A percentile compares a stretch with the other conserved stretches of the same genome.
phyloP scores from a whole-genome alignment of 202 grass and related monocot species.

The Panicum virgatum region DNA sequence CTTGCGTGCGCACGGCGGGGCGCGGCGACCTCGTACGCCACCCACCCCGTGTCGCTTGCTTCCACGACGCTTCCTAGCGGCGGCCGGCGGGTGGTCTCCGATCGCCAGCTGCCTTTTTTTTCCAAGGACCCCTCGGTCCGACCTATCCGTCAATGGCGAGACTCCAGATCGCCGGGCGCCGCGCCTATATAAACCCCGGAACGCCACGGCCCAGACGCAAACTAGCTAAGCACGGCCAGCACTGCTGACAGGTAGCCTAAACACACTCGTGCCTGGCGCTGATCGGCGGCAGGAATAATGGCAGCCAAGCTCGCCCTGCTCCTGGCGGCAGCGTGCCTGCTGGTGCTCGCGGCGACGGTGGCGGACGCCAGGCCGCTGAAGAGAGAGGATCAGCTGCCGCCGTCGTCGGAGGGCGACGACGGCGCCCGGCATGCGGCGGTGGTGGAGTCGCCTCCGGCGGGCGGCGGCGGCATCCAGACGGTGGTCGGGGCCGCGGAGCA shows the following conservation, averaged over 20 bases:
- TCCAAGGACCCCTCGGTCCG: not conserved
- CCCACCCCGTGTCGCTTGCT: constrained; percentile 28
- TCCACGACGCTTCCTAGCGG: constrained; percentile 40
- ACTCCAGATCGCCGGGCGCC: not conserved
- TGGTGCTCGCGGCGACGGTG: not conserved
- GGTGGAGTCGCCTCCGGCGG: constrained; percentile 26
- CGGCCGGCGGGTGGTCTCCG: not conserved
- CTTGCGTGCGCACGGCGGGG: too few relatives aligned
- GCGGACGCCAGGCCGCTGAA: constrained; percentile 33
- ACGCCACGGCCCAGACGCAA: not conserved
- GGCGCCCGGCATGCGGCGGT: not conserved
- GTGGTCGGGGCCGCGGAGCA: not conserved
- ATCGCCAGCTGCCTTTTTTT: not conserved
- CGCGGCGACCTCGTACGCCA: not conserved
- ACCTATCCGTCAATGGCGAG: constrained; percentile 7
- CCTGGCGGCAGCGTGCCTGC: not conserved
- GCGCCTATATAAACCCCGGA: constrained; percentile 13
- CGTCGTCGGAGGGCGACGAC: not conserved
- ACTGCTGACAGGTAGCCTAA: too few relatives aligned
- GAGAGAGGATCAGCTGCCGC: not conserved
- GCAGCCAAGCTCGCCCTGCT: not conserved
- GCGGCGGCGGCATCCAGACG: constrained; percentile 11
- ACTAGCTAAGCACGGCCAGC: not conserved
- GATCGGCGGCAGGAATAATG: not conserved
- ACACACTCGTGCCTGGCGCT: not conserved